A percentile compares a stretch with the other conserved stretches of the same genome.
Conservation (phyloP, 129 eudicot species). For the Flaveria ramosissima region DNA sequence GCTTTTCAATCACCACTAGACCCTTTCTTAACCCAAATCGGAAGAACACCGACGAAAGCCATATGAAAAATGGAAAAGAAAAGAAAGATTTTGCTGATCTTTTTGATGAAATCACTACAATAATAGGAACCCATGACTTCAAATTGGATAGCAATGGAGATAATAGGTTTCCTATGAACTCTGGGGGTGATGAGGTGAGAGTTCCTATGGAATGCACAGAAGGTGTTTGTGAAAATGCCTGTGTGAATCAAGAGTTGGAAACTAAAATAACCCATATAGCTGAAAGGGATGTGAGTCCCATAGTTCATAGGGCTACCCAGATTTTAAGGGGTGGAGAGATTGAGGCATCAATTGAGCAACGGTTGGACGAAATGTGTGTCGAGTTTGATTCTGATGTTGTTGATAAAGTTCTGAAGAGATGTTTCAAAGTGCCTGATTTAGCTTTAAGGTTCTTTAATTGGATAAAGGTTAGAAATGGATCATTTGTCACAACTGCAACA, state of each 20-base stretch:
- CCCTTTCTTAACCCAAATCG: slow-evolving; percentile 31
- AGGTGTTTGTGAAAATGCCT: slow-evolving; percentile 74
- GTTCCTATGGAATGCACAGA: slow-evolving; percentile 28
- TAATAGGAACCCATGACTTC: slow-evolving; percentile 55
- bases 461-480: slow-evolving; percentile 46
- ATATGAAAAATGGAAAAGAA: slow-evolving; percentile 15
- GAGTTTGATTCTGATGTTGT: slow-evolving; percentile 55
- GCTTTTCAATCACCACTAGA: slow-evolving; percentile 26
- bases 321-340: slow-evolving; percentile 53
- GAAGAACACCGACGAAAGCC: slow-evolving; percentile 32
- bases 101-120: slow-evolving; percentile 63
- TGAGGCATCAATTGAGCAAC: slow-evolving; percentile 51
- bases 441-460: slow-evolving; percentile 67
- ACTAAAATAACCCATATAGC: slow-evolving; percentile 13
- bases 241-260: slow-evolving; percentile 21
- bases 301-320: slow-evolving; percentile 56
- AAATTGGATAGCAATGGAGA: slow-evolving; percentile 7
- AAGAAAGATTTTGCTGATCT: slow-evolving; percentile 41
- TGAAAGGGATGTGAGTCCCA: slow-evolving; percentile 52
- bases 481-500: slow-evolving; percentile 45
- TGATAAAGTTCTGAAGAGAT: slow-evolving; percentile 76
- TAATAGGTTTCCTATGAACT: slow-evolving; percentile 26
- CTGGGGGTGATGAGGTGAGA: background rate
- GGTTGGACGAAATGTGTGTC: slow-evolving; percentile 44
- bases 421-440: slow-evolving; percentile 74